These are phyloP conservation scores for Sporothrix sp. DNA, from an alignment of 2,329 filamentous ascomycete species.

Conservation along the genomic window DNA sequence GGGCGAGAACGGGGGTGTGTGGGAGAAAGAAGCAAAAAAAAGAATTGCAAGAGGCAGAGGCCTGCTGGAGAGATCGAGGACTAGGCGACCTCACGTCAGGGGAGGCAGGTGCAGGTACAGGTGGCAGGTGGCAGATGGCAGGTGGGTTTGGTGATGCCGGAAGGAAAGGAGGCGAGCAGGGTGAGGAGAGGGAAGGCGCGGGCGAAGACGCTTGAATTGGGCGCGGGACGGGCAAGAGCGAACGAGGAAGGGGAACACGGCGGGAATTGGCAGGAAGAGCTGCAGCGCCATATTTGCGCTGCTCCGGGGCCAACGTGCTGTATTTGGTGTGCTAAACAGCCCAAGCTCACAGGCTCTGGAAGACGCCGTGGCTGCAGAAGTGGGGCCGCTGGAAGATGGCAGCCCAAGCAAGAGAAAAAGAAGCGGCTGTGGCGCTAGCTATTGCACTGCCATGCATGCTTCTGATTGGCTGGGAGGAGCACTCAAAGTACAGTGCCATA, in stretches of 20 bases:
- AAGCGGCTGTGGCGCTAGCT: conserved; percentile 4
- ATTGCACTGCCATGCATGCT: too few species aligned
- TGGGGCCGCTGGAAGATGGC: conserved; percentile 1
- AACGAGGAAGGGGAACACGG: not conserved
- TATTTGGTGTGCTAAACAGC: too few species aligned
- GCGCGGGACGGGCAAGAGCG: too few species aligned
- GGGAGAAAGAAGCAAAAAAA: not conserved
- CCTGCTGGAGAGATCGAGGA: not conserved
- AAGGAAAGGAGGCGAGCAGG: conserved; percentile 5
- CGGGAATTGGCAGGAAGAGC: conserved; percentile 2
- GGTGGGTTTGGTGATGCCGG: not conserved
- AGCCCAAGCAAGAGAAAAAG: not conserved
- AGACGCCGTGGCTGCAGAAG: not conserved
- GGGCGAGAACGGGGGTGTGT: not conserved
- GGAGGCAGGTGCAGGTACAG: not conserved
- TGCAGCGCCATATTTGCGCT: not conserved
- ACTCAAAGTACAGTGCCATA: too few species aligned
- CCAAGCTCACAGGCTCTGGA: not conserved
- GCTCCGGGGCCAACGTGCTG: not conserved
- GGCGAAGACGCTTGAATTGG: not conserved
- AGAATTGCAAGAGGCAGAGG: not conserved
- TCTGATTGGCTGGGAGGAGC: too few species aligned
- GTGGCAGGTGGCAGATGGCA: too few species aligned
- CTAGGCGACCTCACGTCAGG: not conserved
- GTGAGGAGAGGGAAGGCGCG: not conserved